A percentile compares a stretch with the other conserved stretches of the same genome.
These are phyloP conservation scores for Populus alba DNA, from an alignment of 345 rosid species.

Conservation along the genomic window DNA sequence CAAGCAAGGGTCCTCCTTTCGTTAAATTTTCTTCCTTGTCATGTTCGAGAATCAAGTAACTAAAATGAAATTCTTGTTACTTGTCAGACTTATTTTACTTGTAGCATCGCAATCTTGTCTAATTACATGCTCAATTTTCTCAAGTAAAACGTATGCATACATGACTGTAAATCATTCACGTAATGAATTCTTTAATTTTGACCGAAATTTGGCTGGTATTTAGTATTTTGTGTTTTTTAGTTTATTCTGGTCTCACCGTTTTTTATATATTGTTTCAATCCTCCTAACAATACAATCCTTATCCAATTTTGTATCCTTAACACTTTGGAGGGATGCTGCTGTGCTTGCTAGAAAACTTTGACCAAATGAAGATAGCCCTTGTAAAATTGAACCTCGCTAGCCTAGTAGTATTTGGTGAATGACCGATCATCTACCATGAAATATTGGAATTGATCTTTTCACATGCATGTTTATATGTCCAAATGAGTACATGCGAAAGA, in stretches of 20 bases:
- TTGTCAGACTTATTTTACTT: too few species aligned
- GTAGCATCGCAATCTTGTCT: not conserved
- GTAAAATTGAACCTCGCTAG: not conserved
- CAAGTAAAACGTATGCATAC: not conserved
- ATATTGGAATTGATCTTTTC: not conserved
- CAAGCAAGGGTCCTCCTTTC: not conserved
- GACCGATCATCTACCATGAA: not conserved
- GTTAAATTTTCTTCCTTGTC: not conserved
- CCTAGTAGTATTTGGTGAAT: not conserved
- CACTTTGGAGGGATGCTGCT: not conserved
- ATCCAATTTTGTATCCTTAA: not conserved
- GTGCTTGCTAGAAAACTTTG: not conserved
- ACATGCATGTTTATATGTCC: not conserved
- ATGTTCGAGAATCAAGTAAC: not conserved
- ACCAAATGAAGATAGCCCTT: not conserved
- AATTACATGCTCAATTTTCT: not conserved
- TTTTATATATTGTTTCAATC: not conserved
- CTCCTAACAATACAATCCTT: not conserved
- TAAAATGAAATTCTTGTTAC: not conserved
- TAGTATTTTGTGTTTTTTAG: too few species aligned
- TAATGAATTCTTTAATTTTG: not conserved
- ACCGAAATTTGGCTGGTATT: not conserved
- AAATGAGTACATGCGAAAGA: not conserved
- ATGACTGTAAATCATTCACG: not conserved
- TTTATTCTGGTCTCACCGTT: not conserved